phyloP scores from a whole-genome alignment of 1,284 basidiomycete genomes.

The Pascua sp. region DNA sequence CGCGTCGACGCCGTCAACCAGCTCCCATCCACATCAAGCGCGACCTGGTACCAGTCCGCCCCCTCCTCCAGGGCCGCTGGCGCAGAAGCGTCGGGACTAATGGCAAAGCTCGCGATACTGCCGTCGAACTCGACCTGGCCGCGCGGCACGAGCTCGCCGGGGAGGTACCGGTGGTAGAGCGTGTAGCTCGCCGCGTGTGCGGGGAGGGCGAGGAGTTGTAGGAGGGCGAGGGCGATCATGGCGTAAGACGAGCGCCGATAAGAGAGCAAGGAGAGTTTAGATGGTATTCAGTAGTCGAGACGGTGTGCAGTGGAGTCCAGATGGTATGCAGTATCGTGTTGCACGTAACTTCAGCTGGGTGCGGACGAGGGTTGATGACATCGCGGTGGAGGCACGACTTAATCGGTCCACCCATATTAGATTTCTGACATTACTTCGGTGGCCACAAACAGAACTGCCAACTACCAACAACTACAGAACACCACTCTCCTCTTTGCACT shows the following conservation, averaged over 20 bases:
- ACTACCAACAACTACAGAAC: background rate
- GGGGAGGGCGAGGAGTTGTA: slow-evolving; percentile 4
- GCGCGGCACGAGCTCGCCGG: slow-evolving; percentile 10
- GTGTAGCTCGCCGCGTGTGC: slow-evolving; percentile 13
- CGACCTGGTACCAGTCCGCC: slow-evolving; percentile 21
- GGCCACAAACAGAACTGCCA: too few species aligned
- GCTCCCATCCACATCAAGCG: slow-evolving; percentile 10
- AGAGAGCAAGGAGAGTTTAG: too few species aligned
- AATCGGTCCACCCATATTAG: too few species aligned
- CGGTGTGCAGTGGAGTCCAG: too few species aligned
- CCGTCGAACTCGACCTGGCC: slow-evolving; percentile 9
- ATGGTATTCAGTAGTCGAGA: too few species aligned
- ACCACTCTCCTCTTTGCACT: too few species aligned
- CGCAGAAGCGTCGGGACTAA: background rate
- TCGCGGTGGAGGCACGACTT: too few species aligned
- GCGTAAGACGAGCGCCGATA: too few species aligned
- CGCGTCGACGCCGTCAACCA: slow-evolving; percentile 12
- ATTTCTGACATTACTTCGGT: too few species aligned
- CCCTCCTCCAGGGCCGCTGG: background rate
- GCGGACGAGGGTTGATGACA: too few species aligned
- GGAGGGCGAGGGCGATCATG: slow-evolving; percentile 12
- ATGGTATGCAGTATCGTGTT: too few species aligned
- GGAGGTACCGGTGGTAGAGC: slow-evolving; percentile 16
- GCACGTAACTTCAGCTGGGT: too few species aligned
- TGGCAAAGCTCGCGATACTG: background rate